A percentile compares a stretch with the other conserved stretches of the same genome.
Evolutionary conservation across 2,329 filamentous ascomycete species (phyloP).

Genomic region (Albifimbria verrucaria): DNA sequence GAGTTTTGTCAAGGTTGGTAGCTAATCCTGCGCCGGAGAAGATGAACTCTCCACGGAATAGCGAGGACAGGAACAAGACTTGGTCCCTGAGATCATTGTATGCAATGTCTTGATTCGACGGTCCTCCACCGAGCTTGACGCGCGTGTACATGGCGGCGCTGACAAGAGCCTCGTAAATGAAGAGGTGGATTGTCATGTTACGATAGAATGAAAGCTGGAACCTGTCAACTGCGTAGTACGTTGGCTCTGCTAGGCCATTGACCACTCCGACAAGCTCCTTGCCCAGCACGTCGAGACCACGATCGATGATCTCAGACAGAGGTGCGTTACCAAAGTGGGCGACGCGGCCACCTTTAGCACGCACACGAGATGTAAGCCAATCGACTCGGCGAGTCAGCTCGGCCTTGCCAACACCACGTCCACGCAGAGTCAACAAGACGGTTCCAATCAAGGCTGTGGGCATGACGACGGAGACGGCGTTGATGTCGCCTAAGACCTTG

Average conservation of each 20-base stretch:
- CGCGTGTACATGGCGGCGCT: slow-evolving; percentile 86
- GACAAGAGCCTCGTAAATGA: slow-evolving; percentile 89
- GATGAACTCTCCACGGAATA: slow-evolving; percentile 96
- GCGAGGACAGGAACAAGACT: slow-evolving; percentile 83
- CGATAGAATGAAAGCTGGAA: slow-evolving; percentile 98
- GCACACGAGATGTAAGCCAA: slow-evolving; percentile 81
- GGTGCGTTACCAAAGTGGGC: slow-evolving; percentile 85
- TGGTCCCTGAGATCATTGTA: slow-evolving; percentile 73
- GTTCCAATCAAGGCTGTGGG: slow-evolving; percentile 95
- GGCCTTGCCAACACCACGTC: slow-evolving; percentile 82
- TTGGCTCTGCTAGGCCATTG: slow-evolving; percentile 79
- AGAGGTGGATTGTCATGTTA: slow-evolving; percentile 99
- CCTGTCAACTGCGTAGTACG: slow-evolving; percentile 89
- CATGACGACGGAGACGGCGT: slow-evolving; percentile 95
- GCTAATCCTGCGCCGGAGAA: slow-evolving; percentile 84
- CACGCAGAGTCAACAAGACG: slow-evolving; percentile 83
- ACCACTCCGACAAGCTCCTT: slow-evolving; percentile 82
- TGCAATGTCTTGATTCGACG: slow-evolving; percentile 72
- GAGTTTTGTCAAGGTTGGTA: slow-evolving; percentile 75
- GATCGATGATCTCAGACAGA: slow-evolving; percentile 78
- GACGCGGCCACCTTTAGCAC: slow-evolving; percentile 83
- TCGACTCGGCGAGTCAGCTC: slow-evolving; percentile 85
- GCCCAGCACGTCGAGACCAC: slow-evolving; percentile 87
- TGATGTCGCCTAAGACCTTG: slow-evolving; percentile 90
- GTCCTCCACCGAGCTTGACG: slow-evolving; percentile 88